Evolutionary conservation across 129 eudicot species (phyloP).

Genomic region (Tagetes erecta): DNA sequence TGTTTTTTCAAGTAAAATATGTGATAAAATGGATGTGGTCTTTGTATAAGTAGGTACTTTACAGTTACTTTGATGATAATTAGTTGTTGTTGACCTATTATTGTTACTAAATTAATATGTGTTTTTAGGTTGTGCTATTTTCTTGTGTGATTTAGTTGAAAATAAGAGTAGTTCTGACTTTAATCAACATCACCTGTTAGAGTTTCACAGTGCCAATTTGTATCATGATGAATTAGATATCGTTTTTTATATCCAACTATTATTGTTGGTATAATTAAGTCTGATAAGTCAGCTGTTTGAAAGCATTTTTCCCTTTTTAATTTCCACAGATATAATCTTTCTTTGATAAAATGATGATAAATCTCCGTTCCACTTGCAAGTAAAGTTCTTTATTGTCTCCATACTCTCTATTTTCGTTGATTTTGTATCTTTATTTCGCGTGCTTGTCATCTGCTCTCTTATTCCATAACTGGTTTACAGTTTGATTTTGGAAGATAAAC

Average conservation of each 20-base stretch:
- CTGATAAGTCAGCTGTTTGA: neutral
- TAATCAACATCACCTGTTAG: no score
- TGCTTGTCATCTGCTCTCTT: conserved; percentile 1
- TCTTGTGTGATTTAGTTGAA: neutral
- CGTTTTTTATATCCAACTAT: neutral
- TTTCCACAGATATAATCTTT: conserved; percentile 33
- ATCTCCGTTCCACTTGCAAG: conserved; percentile 89
- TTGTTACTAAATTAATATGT: no score
- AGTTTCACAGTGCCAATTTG: neutral
- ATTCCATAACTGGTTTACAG: neutral
- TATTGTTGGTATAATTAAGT: neutral
- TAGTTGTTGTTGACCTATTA: no score
- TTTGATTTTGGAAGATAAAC: neutral
- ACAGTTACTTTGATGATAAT: no score
- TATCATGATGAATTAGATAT: neutral
- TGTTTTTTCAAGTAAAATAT: no score
- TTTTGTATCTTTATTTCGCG: conserved; percentile 3
- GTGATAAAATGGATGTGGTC: no score
- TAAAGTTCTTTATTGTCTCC: conserved; percentile 22
- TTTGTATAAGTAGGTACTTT: no score
- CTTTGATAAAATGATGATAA: conserved; percentile 58
- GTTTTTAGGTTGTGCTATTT: neutral
- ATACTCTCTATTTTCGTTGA: neutral
- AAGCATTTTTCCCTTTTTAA: neutral
- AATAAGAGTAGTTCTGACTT: neutral